Evolutionary conservation across 352 stramenopile species (phyloP).

Genomic region (Hyaloperonospora brassicae): DNA sequence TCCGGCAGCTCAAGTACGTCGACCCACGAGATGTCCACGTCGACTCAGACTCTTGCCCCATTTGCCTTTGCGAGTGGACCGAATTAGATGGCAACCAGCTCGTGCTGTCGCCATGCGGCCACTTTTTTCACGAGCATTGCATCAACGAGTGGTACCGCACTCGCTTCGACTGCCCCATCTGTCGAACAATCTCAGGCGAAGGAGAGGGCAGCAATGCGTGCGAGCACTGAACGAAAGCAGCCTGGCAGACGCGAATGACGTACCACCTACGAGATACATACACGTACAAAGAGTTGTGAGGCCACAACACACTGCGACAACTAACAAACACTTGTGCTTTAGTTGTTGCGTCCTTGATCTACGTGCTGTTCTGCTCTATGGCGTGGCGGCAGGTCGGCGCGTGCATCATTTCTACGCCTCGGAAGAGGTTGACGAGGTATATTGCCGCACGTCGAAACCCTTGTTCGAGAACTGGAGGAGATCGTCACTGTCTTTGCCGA

Average conservation of each 20-base stretch:
- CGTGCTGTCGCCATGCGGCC: conserved; percentile 68
- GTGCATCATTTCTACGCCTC: neutral
- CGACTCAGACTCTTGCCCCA: conserved; percentile 74
- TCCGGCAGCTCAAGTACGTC: conserved; percentile 79
- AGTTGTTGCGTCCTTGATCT: conserved; percentile 1
- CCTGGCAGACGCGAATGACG: conserved; percentile 3
- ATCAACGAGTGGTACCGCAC: conserved; percentile 87
- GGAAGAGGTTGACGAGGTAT: conserved; percentile 12
- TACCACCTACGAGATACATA: neutral
- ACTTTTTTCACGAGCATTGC: conserved; percentile 85
- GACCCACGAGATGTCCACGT: conserved; percentile 73
- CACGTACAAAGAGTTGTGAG: conserved; percentile 2
- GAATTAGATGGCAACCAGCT: conserved; percentile 79
- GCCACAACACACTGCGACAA: neutral
- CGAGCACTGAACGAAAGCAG: conserved; percentile 13
- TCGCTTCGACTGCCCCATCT: conserved; percentile 85
- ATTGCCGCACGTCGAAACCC: conserved; percentile 36
- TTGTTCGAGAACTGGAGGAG: conserved; percentile 37
- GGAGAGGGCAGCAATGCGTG: conserved; percentile 23
- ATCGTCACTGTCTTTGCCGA: conserved; percentile 49
- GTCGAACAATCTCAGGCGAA: conserved; percentile 65
- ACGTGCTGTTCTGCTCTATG: conserved; percentile 10
- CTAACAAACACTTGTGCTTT: conserved; percentile 28
- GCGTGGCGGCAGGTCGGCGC: neutral
- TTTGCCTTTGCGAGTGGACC: conserved; percentile 78